Percentiles rank a stretch among this genome's conserved stretches.
Conservation (phyloP, 2,329 filamentous ascomycete species). For the Pseudopyricularia javanii region DNA sequence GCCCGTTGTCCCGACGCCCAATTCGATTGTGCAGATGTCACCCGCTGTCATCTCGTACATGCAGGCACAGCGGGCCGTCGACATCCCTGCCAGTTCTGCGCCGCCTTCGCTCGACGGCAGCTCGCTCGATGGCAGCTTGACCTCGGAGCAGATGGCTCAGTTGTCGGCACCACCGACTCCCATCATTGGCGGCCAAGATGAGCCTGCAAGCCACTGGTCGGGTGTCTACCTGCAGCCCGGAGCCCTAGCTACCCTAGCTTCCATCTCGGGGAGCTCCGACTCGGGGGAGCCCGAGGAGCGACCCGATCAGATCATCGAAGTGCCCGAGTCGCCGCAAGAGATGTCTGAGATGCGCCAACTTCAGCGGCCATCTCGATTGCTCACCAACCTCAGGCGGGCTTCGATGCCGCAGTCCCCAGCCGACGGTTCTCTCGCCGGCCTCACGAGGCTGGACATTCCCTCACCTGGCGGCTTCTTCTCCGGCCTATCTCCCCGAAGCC, state of each 20-base stretch:
- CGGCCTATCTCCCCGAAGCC: slow-evolving; percentile 61
- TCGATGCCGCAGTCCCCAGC: slow-evolving; percentile 27
- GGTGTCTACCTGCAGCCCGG: slow-evolving; percentile 66
- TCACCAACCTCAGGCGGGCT: slow-evolving; percentile 25
- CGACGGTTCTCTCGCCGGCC: slow-evolving; percentile 50
- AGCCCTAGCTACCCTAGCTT: slow-evolving; percentile 69
- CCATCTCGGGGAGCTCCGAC: slow-evolving; percentile 49
- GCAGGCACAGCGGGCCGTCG: slow-evolving; percentile 45
- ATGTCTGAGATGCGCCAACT: slow-evolving; percentile 37
- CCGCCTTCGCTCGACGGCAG: slow-evolving; percentile 66
- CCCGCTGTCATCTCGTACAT: slow-evolving; percentile 64
- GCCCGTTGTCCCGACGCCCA: slow-evolving; percentile 51
- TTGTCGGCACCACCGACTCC: slow-evolving; percentile 81
- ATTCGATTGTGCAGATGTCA: slow-evolving; percentile 61
- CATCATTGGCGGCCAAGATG: slow-evolving; percentile 46
- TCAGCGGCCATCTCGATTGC: slow-evolving; percentile 32
- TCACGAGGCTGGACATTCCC: slow-evolving; percentile 77
- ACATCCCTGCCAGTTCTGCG: slow-evolving; percentile 63
- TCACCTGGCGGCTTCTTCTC: slow-evolving; percentile 90
- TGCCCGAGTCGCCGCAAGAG: slow-evolving; percentile 20
- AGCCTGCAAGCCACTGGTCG: slow-evolving; percentile 52
- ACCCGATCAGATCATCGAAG: slow-evolving; percentile 41
- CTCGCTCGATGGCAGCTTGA: slow-evolving; percentile 72
- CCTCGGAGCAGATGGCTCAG: slow-evolving; percentile 66
- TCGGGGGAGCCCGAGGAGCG: slow-evolving; percentile 47